These are phyloP conservation scores for Gardenia jasminoides DNA, from an alignment of 257 asterid genomes.

Conservation along the genomic window DNA sequence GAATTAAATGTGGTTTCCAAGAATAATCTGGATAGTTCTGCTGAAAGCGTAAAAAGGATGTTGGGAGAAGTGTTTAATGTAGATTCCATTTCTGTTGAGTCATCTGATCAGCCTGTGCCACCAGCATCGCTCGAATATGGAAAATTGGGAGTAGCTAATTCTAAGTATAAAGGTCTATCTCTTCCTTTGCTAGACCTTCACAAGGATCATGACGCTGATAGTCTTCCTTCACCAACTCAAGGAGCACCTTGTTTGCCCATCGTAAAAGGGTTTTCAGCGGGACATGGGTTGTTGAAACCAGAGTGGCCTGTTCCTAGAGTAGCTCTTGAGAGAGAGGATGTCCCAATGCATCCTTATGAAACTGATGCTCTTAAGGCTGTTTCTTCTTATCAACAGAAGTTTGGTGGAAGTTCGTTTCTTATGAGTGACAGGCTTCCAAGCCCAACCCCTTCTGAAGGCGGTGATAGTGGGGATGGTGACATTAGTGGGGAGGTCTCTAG, in stretches of 20 bases:
- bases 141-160: constrained; percentile 35
- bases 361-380: constrained; percentile 91
- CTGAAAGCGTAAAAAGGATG: constrained; percentile 30
- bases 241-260: constrained; percentile 54
- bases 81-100: constrained; percentile 33
- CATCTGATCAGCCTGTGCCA: constrained; percentile 32
- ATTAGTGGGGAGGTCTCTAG: constrained; percentile 71
- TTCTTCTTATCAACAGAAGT: constrained; percentile 94
- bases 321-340: constrained; percentile 40
- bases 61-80: constrained; percentile 29
- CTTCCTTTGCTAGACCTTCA: constrained; percentile 90
- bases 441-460: constrained; percentile 96
- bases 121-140: constrained; percentile 24
- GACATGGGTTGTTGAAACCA: constrained; percentile 54
- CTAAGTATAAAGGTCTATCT: constrained; percentile 53
- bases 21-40: constrained; percentile 28
- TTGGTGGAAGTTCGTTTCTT: constrained; percentile 59
- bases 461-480: constrained; percentile 61
- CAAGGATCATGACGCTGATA: constrained; percentile 88
- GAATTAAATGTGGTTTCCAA: constrained; percentile 21
- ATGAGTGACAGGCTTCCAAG: constrained; percentile 76
- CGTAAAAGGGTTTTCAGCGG: constrained; percentile 40
- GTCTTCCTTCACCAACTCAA: constrained; percentile 95
- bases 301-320: constrained; percentile 71
- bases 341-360: constrained; percentile 71